phyloP scores from a whole-genome alignment of 1,284 basidiomycete species.

The Hemileia vastatrix region DNA sequence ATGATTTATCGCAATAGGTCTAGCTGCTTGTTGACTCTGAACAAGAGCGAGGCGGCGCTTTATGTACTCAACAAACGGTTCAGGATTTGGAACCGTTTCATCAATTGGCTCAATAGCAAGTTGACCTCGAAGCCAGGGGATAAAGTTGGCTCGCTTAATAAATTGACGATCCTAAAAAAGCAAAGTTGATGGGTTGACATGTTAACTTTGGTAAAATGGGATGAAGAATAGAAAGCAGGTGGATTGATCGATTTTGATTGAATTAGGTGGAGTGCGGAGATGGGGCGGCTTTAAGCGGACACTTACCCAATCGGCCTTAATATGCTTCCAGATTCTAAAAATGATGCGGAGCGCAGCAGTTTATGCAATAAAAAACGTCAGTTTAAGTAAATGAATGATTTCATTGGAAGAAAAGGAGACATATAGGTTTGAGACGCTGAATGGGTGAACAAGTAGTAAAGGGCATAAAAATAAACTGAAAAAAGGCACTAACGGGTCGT shows the following conservation, averaged over 20 bases:
- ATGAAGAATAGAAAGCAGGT: background rate
- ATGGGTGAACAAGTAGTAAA: too few relatives aligned
- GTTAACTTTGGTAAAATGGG: background rate
- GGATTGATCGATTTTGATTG: background rate
- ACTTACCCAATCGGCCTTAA: slow-evolving; percentile 21
- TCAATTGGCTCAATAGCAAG: slow-evolving; percentile 17
- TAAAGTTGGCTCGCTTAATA: slow-evolving; percentile 18
- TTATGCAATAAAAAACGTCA: too few relatives aligned
- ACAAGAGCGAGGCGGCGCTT: slow-evolving; percentile 19
- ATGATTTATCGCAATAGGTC: too few relatives aligned
- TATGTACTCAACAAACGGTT: slow-evolving; percentile 12
- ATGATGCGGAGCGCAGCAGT: too few relatives aligned
- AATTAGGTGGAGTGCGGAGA: background rate
- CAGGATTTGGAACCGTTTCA: slow-evolving; percentile 7
- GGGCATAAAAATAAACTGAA: too few relatives aligned
- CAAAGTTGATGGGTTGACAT: too few relatives aligned
- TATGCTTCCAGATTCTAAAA: slow-evolving; percentile 22
- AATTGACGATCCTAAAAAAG: slow-evolving; percentile 19
- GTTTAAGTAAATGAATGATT: background rate
- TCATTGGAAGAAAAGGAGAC: slow-evolving; percentile 6
- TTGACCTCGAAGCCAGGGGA: slow-evolving; percentile 22
- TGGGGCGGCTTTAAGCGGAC: background rate
- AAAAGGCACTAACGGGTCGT: too few relatives aligned
- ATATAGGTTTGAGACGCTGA: background rate
- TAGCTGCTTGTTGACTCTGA: slow-evolving; percentile 7